phyloP scores from a whole-genome alignment of 768 basidiomycete species.

The Kwoniella dejecticola region DNA sequence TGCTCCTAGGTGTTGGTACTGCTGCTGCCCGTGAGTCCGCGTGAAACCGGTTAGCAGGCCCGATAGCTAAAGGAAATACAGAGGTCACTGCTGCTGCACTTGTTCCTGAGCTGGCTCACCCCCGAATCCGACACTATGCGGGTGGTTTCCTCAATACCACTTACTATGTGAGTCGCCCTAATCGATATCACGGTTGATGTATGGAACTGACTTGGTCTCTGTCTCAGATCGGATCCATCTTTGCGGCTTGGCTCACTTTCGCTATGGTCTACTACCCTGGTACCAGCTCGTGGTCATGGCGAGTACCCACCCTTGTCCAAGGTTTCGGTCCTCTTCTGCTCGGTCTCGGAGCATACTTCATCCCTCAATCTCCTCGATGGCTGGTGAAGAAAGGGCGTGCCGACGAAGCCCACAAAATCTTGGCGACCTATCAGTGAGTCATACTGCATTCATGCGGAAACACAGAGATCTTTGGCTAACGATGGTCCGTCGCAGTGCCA shows the following conservation, averaged over 20 bases:
- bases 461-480: not conserved
- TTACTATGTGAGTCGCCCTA: conserved; percentile 61
- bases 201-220: not conserved
- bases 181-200: not conserved
- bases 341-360: conserved; percentile 22
- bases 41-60: no score
- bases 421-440: conserved; percentile 44
- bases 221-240: conserved; percentile 27
- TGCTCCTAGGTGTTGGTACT: conserved; percentile 54
- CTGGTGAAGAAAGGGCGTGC: conserved; percentile 42
- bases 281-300: conserved; percentile 33
- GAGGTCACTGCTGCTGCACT: conserved; percentile 61
- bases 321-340: conserved; percentile 31
- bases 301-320: conserved; percentile 31
- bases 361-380: conserved; percentile 44
- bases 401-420: conserved; percentile 41
- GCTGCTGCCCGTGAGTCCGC: conserved; percentile 64
- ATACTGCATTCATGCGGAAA: not conserved
- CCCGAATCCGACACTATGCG: conserved; percentile 28
- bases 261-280: conserved; percentile 34
- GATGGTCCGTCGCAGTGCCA: conserved; percentile 21
- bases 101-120: conserved; percentile 77
- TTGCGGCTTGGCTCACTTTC: conserved; percentile 31
- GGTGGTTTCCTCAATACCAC: conserved; percentile 29
- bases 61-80: not conserved